Conservation (phyloP, 2,329 filamentous ascomycete genomes). For the Microdochium paspali region DNA sequence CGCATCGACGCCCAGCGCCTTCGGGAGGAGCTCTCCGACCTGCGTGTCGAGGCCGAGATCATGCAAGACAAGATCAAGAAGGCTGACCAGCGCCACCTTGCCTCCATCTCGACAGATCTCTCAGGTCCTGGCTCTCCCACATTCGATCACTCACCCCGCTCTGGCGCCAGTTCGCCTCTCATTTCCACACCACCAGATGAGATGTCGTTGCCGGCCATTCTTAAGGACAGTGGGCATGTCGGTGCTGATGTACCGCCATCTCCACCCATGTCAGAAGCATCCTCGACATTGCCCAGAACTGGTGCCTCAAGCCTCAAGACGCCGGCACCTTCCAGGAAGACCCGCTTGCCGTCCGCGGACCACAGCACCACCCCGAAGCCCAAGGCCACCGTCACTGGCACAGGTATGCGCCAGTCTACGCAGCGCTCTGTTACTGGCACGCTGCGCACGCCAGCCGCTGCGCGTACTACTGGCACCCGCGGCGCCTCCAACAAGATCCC, state of each 20-base stretch:
- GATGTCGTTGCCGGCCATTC: slow-evolving; percentile 44
- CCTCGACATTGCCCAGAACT: slow-evolving; percentile 44
- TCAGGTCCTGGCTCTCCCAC: slow-evolving; percentile 59
- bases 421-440: slow-evolving; percentile 35
- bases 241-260: slow-evolving; percentile 64
- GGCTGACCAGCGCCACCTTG: slow-evolving; percentile 47
- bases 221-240: slow-evolving; percentile 25
- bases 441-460: slow-evolving; percentile 37
- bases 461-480: slow-evolving; percentile 32
- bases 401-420: slow-evolving; percentile 24
- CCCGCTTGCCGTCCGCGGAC: slow-evolving; percentile 46
- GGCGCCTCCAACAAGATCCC: slow-evolving; percentile 40
- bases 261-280: slow-evolving; percentile 84
- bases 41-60: slow-evolving; percentile 92
- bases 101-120: slow-evolving; percentile 51
- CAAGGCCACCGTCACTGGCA: slow-evolving; percentile 26
- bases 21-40: slow-evolving; percentile 81
- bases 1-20: slow-evolving; percentile 87
- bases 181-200: slow-evolving; percentile 77
- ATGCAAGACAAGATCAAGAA: slow-evolving; percentile 88
- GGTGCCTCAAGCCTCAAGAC: slow-evolving; percentile 32
- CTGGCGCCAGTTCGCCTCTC: slow-evolving; percentile 85
- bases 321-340: slow-evolving; percentile 29
- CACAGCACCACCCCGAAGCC: slow-evolving; percentile 45
- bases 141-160: slow-evolving; percentile 68